Evolutionary conservation across 768 basidiomycete genomes (phyloP).

Genomic region (Arthromyces matolae): DNA sequence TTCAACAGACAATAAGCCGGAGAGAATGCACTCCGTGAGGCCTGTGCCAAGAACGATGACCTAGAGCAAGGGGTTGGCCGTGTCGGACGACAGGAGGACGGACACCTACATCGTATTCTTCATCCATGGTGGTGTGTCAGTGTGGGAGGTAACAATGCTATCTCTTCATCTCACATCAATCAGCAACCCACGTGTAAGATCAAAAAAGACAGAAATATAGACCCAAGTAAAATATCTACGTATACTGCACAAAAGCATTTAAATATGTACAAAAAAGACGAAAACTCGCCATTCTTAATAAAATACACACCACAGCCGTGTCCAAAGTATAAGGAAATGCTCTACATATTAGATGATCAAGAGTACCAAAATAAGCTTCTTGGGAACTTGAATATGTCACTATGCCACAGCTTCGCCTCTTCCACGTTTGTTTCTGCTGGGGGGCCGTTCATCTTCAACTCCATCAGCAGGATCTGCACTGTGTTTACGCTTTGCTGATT

Average conservation of each 20-base stretch:
- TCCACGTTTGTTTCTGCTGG: constrained; percentile 22
- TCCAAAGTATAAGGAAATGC: constrained; percentile 1
- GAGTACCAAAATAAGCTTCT: constrained; percentile 3
- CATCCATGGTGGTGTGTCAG: constrained; percentile 72
- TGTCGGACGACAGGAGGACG: too few species aligned
- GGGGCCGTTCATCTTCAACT: constrained; percentile 11
- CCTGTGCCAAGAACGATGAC: constrained; percentile 95
- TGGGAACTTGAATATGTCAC: too few species aligned
- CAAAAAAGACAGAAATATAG: background rate
- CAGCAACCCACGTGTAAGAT: constrained; percentile 17
- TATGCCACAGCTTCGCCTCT: constrained; percentile 17
- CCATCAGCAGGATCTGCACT: constrained; percentile 26
- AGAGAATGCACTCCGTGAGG: constrained; percentile 97
- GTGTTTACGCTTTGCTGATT: constrained; percentile 33
- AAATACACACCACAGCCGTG: constrained; percentile 4
- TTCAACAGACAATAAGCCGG: constrained; percentile 96
- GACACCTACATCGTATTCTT: constrained; percentile 99
- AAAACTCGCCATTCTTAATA: constrained; percentile 5
- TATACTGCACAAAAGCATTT: constrained; percentile 13
- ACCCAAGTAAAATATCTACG: too few species aligned
- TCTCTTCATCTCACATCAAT: constrained; percentile 18
- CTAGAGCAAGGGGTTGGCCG: constrained; percentile 37
- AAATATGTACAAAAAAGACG: constrained; percentile 11
- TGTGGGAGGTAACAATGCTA: constrained; percentile 13
- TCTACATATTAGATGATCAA: constrained; percentile 8